Conservation (phyloP, 1,284 basidiomycete species). For the Fomitopsis betulina region DNA sequence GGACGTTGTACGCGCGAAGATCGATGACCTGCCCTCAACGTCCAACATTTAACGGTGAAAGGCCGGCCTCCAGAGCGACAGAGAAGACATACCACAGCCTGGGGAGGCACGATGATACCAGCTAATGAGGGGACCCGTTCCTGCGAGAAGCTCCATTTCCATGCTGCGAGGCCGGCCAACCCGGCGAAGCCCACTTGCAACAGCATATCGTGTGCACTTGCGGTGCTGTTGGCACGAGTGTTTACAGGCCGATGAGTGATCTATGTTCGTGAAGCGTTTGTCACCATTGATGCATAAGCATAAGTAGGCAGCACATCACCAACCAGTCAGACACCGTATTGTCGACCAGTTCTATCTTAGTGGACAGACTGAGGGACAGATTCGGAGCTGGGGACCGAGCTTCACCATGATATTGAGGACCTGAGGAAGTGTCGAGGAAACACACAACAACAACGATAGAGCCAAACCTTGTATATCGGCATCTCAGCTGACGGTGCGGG, state of each 20-base stretch:
- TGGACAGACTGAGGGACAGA: background rate
- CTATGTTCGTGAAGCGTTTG: background rate
- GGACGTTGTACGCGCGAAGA: constrained; percentile 25
- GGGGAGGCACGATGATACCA: constrained; percentile 12
- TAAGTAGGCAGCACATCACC: background rate
- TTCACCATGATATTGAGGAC: background rate
- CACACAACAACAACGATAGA: background rate
- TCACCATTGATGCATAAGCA: background rate
- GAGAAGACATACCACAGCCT: constrained; percentile 18
- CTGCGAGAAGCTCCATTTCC: background rate
- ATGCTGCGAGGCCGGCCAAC: background rate
- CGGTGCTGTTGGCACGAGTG: background rate
- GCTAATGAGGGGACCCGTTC: background rate
- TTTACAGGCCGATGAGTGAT: background rate
- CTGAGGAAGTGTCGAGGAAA: background rate
- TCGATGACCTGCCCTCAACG: constrained; percentile 23
- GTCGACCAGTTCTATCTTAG: too few relatives aligned
- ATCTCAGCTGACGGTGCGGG: background rate
- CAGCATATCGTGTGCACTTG: background rate
- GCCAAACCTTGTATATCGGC: background rate
- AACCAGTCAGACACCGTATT: too few relatives aligned
- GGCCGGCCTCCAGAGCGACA: background rate
- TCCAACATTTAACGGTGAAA: background rate
- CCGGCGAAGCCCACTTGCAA: background rate
- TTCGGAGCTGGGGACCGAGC: background rate